Evolutionary conservation across 2,329 filamentous ascomycete genomes (phyloP).

Genomic region (Colletotrichum orbiculare): DNA sequence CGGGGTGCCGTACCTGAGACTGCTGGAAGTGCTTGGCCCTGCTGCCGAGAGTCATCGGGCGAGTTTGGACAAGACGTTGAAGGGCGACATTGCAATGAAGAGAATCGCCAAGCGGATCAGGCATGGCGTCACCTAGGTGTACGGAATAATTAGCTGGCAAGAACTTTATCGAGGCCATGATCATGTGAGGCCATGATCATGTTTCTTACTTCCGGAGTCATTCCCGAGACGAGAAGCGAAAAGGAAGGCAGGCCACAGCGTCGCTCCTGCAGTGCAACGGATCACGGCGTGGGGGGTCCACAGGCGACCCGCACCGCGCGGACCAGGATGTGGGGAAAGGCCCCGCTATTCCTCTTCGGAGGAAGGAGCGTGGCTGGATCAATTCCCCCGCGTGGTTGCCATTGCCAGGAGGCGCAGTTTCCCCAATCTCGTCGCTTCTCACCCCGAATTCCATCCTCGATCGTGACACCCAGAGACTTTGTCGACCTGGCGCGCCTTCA

Average conservation of each 20-base stretch:
- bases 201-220: not conserved
- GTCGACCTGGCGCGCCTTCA: constrained; percentile 6
- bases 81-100: constrained; percentile 8
- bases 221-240: not conserved
- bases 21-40: constrained; percentile 20
- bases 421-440: constrained; percentile 3
- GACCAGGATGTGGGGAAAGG: not conserved
- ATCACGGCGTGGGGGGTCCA: no score
- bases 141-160: not conserved
- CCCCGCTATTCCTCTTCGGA: not conserved
- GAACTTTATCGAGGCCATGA: not conserved
- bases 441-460: not conserved
- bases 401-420: constrained; percentile 1
- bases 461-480: not conserved
- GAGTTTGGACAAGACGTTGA: constrained; percentile 7
- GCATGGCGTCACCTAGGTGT: no score
- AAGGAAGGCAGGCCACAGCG: not conserved
- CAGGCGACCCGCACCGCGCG: not conserved
- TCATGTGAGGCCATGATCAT: not conserved
- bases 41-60: constrained; percentile 11
- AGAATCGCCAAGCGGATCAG: not conserved
- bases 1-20: not conserved
- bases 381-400: constrained; percentile 7
- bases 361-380: constrained; percentile 10
- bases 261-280: no score